These are phyloP conservation scores for Musa itinerans DNA, from an alignment of 176 grass and related monocot genomes.

Conservation along the genomic window DNA sequence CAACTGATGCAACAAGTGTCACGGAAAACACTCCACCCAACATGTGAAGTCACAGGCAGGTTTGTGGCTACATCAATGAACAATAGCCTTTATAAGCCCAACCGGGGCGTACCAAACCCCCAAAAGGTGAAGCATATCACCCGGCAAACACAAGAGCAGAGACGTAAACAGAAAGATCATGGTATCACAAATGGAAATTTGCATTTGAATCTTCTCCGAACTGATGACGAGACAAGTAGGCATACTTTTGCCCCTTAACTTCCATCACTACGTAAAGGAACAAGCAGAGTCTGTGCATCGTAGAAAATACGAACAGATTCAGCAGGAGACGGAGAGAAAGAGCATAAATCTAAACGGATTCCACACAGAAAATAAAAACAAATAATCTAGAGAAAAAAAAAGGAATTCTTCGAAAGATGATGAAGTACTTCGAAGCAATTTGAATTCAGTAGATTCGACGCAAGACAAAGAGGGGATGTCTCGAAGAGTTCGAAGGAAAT, in stretches of 20 bases:
- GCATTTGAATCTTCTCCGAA: neutral
- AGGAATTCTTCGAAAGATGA: neutral
- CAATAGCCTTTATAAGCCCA: constrained; percentile 21
- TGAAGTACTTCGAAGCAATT: neutral
- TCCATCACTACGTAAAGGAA: neutral
- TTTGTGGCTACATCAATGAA: constrained; percentile 45
- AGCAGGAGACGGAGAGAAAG: too few species aligned
- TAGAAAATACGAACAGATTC: too few species aligned
- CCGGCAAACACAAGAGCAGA: neutral
- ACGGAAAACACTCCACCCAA: constrained; percentile 39
- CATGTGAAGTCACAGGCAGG: constrained; percentile 37
- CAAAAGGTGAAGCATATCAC: neutral
- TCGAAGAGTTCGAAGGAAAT: neutral
- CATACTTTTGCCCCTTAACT: too few species aligned
- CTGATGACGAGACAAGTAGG: neutral
- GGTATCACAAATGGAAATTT: neutral
- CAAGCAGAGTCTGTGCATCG: neutral
- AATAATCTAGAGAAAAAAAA: neutral
- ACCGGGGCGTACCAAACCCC: neutral
- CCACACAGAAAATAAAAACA: neutral
- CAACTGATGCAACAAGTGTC: constrained; percentile 37
- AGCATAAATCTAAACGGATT: neutral
- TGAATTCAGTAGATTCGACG: neutral
- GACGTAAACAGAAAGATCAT: neutral
- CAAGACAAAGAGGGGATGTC: neutral